Conservation (phyloP, 768 basidiomycete genomes). For the Amanita jacksonii region DNA sequence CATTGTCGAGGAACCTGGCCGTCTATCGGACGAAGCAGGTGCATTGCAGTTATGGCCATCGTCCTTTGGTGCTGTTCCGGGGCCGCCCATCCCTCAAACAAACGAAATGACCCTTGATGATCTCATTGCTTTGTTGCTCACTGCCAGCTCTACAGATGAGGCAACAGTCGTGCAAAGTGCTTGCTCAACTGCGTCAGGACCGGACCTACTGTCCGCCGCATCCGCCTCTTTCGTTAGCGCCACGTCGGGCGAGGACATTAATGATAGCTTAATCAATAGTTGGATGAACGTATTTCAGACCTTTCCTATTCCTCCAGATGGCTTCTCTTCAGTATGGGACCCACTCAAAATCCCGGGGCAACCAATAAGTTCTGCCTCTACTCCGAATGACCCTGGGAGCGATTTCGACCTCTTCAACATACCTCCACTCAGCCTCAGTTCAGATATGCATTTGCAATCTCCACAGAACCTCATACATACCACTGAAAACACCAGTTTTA, state of each 20-base stretch:
- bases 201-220: neutral
- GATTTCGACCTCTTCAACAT: conserved; percentile 1
- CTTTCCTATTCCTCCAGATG: conserved; percentile 28
- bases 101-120: conserved; percentile 28
- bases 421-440: conserved; percentile 13
- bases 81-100: too few species aligned
- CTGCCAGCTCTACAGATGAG: conserved; percentile 16
- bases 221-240: neutral
- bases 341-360: neutral
- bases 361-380: neutral
- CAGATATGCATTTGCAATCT: conserved; percentile 6
- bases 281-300: conserved; percentile 44
- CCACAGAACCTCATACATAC: neutral
- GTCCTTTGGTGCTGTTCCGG: too few species aligned
- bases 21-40: too few species aligned
- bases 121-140: conserved; percentile 29
- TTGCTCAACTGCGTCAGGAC: neutral
- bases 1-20: too few species aligned
- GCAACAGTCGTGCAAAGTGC: neutral
- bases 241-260: neutral
- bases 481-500: neutral
- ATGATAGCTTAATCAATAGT: conserved; percentile 22
- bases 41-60: too few species aligned
- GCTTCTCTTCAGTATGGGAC: conserved; percentile 13
- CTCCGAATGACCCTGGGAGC: neutral